Evolutionary conservation across 2,329 filamentous ascomycete genomes (phyloP), one percentile per base, ranked within the genome.

Genomic region (Malbranchea cinnamomea): DNA sequence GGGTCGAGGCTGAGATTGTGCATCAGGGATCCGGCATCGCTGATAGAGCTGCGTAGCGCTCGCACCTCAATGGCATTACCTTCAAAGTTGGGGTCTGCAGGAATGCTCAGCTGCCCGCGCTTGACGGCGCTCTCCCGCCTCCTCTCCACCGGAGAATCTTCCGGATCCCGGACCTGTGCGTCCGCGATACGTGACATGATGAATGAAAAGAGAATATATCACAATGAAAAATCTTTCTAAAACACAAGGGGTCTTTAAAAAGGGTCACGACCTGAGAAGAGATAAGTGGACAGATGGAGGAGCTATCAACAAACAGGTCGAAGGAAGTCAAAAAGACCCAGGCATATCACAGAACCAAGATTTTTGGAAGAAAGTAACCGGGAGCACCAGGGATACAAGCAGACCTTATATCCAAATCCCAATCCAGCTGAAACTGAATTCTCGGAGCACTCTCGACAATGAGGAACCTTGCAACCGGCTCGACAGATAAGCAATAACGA

Each of bases 1-100:
- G 75, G 76, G 9, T 67, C 61, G 26, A 74, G 57, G 45, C 72
- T 78, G 45, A 83, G 61, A 45, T 69, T 73, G 64, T 82, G 77
- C 76, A 82, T 81, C 55, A 74, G 76, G 41, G 67, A 63, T 25
- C 67, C 57, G 15, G 70, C 71, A 56, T 83, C 74, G 18, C 76
- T 74, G 39, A 79, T 69, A 31, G 74, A 68, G 31, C 71, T 78
- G 41, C 74, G 60, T 32, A 73, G 68, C 14, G 77, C 75, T 23
- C 77, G 76, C 26, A 83, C 64, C 56, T 82, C 77, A 45, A 82
- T 68, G 24, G 72, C 61, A 31, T 63, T 65, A 36, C 62, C 54
- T 21, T 42, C 44, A 30, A 49, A 56, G 26, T 54, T 39, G 16
- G 41, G 41, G 15, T 62, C 61, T 23, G 54, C 54, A 18, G 65